Evolutionary conservation across 345 rosid species (phyloP).

Genomic region (Cardamine chenopodiifolia): DNA sequence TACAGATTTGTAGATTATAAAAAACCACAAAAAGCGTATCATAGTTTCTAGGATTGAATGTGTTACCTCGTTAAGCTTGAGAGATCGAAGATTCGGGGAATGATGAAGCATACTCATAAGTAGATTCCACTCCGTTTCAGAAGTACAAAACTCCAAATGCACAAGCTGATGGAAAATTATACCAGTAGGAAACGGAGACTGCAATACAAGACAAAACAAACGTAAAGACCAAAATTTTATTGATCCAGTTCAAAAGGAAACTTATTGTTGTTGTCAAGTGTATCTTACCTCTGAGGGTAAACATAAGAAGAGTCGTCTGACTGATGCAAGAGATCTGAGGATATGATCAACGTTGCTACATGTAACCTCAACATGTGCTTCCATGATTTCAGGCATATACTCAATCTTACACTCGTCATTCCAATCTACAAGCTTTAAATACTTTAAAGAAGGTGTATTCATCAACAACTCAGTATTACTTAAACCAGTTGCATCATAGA

Average conservation of each 20-base stretch:
- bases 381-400: no score
- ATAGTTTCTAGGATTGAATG: not conserved
- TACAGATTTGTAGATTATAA: not conserved
- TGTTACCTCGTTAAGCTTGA: conserved; percentile 22
- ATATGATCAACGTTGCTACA: no score
- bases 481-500: not conserved
- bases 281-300: conserved; percentile 1
- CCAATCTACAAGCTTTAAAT: no score
- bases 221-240: not conserved
- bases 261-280: not conserved
- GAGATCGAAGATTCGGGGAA: conserved; percentile 25
- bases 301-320: not conserved
- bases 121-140: conserved; percentile 8
- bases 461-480: not conserved
- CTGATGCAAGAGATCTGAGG: no score
- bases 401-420: no score
- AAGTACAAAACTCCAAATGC: conserved; percentile 26
- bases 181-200: conserved; percentile 17
- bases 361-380: no score
- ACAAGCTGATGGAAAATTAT: conserved; percentile 15
- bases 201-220: not conserved
- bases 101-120: conserved; percentile 17
- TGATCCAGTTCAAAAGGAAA: not conserved
- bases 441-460: no score
- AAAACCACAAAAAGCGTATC: not conserved